phyloP scores from a whole-genome alignment of 2,329 filamentous ascomycete species.

The Leptoxyphium fumago region DNA sequence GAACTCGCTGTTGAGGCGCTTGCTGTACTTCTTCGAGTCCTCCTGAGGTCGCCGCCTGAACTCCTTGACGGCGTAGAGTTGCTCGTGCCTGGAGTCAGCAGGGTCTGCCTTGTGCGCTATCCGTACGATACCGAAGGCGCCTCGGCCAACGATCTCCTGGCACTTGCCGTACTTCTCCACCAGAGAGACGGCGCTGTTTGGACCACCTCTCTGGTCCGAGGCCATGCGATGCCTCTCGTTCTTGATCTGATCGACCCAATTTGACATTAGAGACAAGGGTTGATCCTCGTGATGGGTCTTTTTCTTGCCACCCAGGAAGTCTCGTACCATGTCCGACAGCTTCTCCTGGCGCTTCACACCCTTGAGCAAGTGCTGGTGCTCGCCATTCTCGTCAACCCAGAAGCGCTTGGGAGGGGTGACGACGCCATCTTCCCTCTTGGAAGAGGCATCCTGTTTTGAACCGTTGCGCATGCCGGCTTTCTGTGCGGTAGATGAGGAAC shows the following conservation, averaged over 20 bases:
- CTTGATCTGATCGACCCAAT: slow-evolving; percentile 88
- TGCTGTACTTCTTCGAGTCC: slow-evolving; percentile 94
- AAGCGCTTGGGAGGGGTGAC: slow-evolving; percentile 30
- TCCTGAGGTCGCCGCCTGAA: slow-evolving; percentile 90
- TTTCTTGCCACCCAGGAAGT: slow-evolving; percentile 67
- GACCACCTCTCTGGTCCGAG: slow-evolving; percentile 60
- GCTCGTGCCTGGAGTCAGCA: slow-evolving; percentile 60
- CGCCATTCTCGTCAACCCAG: slow-evolving; percentile 47
- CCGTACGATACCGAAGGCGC: slow-evolving; percentile 91
- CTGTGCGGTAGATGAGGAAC: slow-evolving; percentile 17
- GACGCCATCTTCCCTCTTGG: slow-evolving; percentile 12
- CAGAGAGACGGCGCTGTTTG: slow-evolving; percentile 61
- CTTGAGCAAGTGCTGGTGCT: slow-evolving; percentile 78
- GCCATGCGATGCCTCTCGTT: slow-evolving; percentile 67
- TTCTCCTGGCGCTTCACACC: slow-evolving; percentile 89
- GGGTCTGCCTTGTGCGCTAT: slow-evolving; percentile 93
- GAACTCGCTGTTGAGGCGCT: slow-evolving; percentile 90
- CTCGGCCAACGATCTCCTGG: slow-evolving; percentile 88
- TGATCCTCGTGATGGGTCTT: slow-evolving; percentile 58
- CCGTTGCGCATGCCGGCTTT: slow-evolving; percentile 6
- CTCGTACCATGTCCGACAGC: slow-evolving; percentile 78
- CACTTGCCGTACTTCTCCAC: slow-evolving; percentile 98
- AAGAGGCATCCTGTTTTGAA: slow-evolving; percentile 7
- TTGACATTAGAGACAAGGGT: slow-evolving; percentile 83
- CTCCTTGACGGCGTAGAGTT: slow-evolving; percentile 94